Conservation (phyloP, 805 yeast genomes). For the Lipomyces yamadae region DNA sequence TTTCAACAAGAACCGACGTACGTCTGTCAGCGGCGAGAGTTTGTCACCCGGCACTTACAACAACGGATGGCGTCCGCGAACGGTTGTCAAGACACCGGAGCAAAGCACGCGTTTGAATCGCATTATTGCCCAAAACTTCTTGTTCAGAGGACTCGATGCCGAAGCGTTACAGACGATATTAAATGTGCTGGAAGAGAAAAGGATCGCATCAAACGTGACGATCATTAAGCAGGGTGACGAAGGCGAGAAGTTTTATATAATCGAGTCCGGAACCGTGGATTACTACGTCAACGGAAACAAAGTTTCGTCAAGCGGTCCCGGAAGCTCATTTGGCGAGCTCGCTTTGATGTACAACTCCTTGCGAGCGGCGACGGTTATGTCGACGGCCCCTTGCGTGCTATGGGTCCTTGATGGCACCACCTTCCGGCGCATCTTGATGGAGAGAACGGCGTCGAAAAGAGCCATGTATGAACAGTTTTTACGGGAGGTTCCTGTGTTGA, state of each 20-base stretch:
- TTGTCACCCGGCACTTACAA: constrained; percentile 24
- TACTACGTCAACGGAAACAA: constrained; percentile 71
- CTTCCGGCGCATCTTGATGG: constrained; percentile 87
- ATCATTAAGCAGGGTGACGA: constrained; percentile 91
- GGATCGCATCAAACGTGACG: constrained; percentile 49
- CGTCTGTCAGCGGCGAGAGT: constrained; percentile 37
- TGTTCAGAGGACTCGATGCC: constrained; percentile 81
- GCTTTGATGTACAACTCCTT: constrained; percentile 98
- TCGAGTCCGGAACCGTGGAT: constrained; percentile 84
- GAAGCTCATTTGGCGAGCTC: constrained; percentile 93
- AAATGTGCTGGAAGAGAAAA: constrained; percentile 79
- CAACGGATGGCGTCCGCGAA: constrained; percentile 48
- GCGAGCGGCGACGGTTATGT: constrained; percentile 91
- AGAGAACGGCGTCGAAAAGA: constrained; percentile 89
- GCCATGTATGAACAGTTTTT: constrained; percentile 86
- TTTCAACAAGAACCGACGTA: constrained; percentile 36
- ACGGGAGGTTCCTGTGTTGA: constrained; percentile 81
- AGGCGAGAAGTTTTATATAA: constrained; percentile 88
- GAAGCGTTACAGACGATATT: constrained; percentile 78
- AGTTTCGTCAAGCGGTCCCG: constrained; percentile 78
- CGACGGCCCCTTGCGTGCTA: constrained; percentile 63
- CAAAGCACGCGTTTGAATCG: constrained; percentile 72
- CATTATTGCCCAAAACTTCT: constrained; percentile 77
- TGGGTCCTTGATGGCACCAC: constrained; percentile 96
- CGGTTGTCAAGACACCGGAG: constrained; percentile 45